Evolutionary conservation across 176 grass and related monocot species (phyloP).

Genomic region (Thinopyrum elongatum): DNA sequence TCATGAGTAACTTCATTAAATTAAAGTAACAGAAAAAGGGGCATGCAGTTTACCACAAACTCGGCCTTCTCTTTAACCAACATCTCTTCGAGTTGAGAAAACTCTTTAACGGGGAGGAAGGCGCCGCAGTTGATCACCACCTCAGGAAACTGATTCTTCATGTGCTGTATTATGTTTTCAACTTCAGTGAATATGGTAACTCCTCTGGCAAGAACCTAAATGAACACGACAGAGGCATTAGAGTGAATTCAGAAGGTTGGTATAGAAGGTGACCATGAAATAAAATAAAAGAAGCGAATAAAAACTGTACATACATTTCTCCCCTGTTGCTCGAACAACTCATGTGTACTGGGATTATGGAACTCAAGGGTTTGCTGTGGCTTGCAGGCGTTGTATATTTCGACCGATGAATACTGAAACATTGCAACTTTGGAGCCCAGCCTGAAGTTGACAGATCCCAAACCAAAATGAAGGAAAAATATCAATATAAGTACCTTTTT

Average conservation of each 20-base stretch:
- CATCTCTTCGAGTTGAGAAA: conserved; percentile 65
- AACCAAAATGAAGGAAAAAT: not conserved
- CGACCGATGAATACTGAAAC: conserved; percentile 79
- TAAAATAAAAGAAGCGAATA: not conserved
- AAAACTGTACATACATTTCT: conserved; percentile 55
- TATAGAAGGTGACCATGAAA: conserved; percentile 1
- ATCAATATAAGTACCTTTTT: not conserved
- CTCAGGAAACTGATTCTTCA: conserved; percentile 43
- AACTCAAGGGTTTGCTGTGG: conserved; percentile 68
- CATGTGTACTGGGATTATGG: conserved; percentile 53
- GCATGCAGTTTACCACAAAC: conserved; percentile 55
- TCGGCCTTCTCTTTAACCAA: conserved; percentile 56
- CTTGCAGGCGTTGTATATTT: conserved; percentile 76
- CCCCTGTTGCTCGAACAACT: conserved; percentile 61
- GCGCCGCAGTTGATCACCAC: conserved; percentile 12
- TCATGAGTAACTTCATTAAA: not conserved
- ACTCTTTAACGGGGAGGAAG: conserved; percentile 43
- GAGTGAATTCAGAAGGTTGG: not conserved
- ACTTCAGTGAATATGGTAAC: conserved; percentile 65
- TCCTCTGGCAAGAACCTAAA: conserved; percentile 73
- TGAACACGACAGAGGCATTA: conserved; percentile 26
- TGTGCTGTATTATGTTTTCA: conserved; percentile 37
- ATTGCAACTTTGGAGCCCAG: conserved; percentile 84
- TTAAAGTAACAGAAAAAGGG: not conserved
- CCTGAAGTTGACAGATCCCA: conserved; percentile 46